These are phyloP conservation scores for Erigeron canadensis DNA, from an alignment of 129 eudicot genomes.

Conservation along the genomic window DNA sequence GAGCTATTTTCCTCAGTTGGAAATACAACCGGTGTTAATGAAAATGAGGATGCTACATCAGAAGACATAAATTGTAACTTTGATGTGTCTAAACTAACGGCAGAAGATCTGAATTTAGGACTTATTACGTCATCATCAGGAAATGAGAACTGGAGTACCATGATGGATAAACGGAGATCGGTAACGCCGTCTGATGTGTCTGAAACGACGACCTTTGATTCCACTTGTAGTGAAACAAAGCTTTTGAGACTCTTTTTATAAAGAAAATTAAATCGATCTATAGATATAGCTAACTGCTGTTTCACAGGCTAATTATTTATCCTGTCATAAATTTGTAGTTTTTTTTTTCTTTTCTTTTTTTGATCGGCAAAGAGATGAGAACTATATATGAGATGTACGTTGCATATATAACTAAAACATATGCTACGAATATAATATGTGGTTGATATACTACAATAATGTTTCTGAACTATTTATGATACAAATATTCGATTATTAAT, in stretches of 20 bases:
- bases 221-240: conserved; percentile 43
- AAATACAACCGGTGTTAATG: conserved; percentile 23
- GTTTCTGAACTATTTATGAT: too few relatives aligned
- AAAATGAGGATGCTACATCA: conserved; percentile 29
- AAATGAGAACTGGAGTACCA: conserved; percentile 25
- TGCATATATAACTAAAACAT: conserved; percentile 4
- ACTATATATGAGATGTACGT: conserved; percentile 18
- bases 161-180: conserved; percentile 52
- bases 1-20: conserved; percentile 42
- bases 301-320: conserved; percentile 23
- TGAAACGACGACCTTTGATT: conserved; percentile 70
- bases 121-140: conserved; percentile 20
- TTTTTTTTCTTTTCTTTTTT: conserved; percentile 11
- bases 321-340: conserved; percentile 1
- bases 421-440: background rate
- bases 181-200: conserved; percentile 72
- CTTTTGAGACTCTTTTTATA: conserved; percentile 53
- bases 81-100: conserved; percentile 28
- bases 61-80: conserved; percentile 33
- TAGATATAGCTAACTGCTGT: conserved; percentile 10
- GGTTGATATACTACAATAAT: background rate
- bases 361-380: conserved; percentile 30
- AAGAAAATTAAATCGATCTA: conserved; percentile 4
- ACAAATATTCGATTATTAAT: too few relatives aligned
- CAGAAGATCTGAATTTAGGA: conserved; percentile 41